phyloP scores from a whole-genome alignment of 495 filamentous ascomycete species.

The Tuber aestivum region DNA sequence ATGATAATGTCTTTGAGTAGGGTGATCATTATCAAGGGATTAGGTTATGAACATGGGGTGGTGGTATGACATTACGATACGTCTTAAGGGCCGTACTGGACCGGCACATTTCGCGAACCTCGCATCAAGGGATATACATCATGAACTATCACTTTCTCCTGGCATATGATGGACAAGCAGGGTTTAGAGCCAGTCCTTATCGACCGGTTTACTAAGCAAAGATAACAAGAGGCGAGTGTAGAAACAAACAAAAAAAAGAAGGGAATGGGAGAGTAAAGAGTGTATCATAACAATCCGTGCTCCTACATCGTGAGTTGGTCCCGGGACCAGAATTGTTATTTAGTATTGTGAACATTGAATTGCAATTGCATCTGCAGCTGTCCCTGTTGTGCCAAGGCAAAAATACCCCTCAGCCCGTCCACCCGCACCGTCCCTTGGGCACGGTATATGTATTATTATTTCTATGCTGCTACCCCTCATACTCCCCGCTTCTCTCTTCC shows the following conservation, averaged over 20 bases:
- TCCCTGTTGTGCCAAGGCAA: neutral
- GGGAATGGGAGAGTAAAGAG: neutral
- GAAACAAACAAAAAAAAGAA: neutral
- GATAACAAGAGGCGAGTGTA: neutral
- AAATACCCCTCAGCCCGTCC: neutral
- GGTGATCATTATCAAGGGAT: neutral
- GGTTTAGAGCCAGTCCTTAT: neutral
- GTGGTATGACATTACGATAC: neutral
- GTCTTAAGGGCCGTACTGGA: neutral
- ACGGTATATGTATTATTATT: neutral
- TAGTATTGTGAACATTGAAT: neutral
- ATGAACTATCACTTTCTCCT: neutral
- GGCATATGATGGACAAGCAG: neutral
- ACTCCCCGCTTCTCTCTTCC: conserved; percentile 15
- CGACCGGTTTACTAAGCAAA: neutral
- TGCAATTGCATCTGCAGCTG: neutral
- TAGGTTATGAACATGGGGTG: neutral
- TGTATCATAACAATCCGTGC: neutral
- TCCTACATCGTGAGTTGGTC: neutral
- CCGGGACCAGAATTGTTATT: neutral
- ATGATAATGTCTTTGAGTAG: neutral
- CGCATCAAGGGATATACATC: neutral
- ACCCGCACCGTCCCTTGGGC: neutral
- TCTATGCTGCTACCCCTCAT: conserved; percentile 29
- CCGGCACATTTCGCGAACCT: neutral